Base-by-base conservation (phyloP, 2,329 filamentous ascomycete species). In the Mariannaea sp. region DNA sequence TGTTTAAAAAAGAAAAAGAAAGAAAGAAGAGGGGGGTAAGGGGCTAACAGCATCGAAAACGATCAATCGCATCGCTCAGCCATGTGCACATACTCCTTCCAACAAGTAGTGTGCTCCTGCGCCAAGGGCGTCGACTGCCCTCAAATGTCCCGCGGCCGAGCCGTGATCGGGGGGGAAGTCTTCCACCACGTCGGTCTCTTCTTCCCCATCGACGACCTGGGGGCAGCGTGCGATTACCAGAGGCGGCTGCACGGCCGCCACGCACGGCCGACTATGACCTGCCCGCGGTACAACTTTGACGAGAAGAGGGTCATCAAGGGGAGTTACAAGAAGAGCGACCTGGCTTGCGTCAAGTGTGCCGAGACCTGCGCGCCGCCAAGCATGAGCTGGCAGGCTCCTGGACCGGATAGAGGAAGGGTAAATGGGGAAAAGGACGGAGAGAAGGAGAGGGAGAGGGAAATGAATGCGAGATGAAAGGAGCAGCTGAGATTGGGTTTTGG, bases 31-130 rank as follows among this genome's bases (percentile, higher is more conserved):
- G 7, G 8, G n/a, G n/a, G n/a, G n/a, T n/a, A n/a, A n/a, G n/a
- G n/a, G n/a, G n/a, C n/a, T n/a, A n/a, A n/a, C n/a, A n/a, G n/a
- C n/a, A n/a, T n/a, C n/a, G n/a, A n/a, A n/a, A n/a, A n/a, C n/a
- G n/a, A n/a, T n/a, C n/a, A n/a, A n/a, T n/a, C n/a, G 20, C 27
- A 33, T n/a, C 7, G 27, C 10, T 13, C 9, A 14, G 9, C 9
- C 36, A 66, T 66, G 64, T 66, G 64, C 51, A 66, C 64, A 40
- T 66, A 66, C 43, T 61, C 64, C 0, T 66, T 65, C 55, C 60
- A 66, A 43, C 62, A 62, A 41, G 55, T 61, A 46, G 62, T 65
- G 44, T 66, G 64, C 62, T 60, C 55, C 42, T 66, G 64, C 59
- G 62, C 62, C 55, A 66, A 66, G 44, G 64, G 64, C n/a, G 46